Percentiles rank a stretch among this genome's conserved stretches.
phyloP scores from a whole-genome alignment of 2,329 filamentous ascomycete genomes.

The Calonectria pauciramosa region DNA sequence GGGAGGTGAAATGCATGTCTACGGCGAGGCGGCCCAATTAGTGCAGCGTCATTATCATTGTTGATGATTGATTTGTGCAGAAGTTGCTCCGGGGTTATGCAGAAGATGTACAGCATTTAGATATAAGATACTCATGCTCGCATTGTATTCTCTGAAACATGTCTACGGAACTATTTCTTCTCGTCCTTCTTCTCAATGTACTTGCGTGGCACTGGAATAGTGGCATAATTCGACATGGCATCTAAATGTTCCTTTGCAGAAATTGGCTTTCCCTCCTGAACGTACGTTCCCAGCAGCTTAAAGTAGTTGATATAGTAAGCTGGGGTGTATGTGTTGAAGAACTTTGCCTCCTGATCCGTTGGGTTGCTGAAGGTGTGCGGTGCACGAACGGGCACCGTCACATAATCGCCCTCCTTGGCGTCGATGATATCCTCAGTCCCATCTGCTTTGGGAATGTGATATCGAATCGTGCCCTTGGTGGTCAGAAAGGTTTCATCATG shows the following conservation, averaged over 20 bases:
- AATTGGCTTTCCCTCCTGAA: conserved; percentile 24
- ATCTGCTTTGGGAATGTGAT: conserved; percentile 23
- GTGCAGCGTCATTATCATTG: not conserved
- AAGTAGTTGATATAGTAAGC: conserved; percentile 29
- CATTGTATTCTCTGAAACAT: not conserved
- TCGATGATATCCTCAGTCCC: conserved; percentile 23
- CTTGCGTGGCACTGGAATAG: conserved; percentile 17
- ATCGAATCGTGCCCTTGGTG: conserved; percentile 24
- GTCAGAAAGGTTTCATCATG: conserved; percentile 25
- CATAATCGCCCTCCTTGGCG: conserved; percentile 25
- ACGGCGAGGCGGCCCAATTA: not conserved
- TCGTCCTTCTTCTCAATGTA: conserved; percentile 18
- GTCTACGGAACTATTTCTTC: not conserved
- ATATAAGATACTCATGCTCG: not conserved
- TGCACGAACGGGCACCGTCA: conserved; percentile 19
- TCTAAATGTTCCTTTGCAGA: conserved; percentile 27
- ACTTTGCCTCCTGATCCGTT: conserved; percentile 21
- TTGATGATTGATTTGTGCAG: not conserved
- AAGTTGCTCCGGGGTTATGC: not conserved
- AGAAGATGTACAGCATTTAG: not conserved
- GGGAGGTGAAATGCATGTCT: not conserved
- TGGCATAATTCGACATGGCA: conserved; percentile 28
- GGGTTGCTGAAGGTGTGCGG: conserved; percentile 29
- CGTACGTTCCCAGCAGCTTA: conserved; percentile 25
- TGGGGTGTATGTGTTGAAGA: conserved; percentile 27